Percentiles rank a stretch among this genome's conserved stretches.
phyloP scores from a whole-genome alignment of 306 rosid species.

The Vigna reflexopilosa region DNA sequence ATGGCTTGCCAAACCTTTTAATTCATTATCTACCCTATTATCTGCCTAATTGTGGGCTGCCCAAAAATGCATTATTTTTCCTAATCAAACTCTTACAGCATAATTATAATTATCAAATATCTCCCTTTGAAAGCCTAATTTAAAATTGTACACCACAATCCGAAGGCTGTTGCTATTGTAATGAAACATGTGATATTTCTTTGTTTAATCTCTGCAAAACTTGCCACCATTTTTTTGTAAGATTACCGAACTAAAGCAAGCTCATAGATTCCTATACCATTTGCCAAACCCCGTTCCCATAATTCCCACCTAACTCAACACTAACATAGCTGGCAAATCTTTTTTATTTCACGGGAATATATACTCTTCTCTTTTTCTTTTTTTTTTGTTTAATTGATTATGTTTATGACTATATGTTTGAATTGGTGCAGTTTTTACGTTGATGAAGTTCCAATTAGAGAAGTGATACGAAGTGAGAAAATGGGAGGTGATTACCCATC shows the following conservation, averaged over 20 bases:
- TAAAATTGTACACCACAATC: conserved; percentile 20
- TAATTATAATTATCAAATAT: not conserved
- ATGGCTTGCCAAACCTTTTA: conserved; percentile 41
- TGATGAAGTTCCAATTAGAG: conserved; percentile 92
- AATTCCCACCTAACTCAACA: conserved; percentile 48
- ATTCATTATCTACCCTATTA: conserved; percentile 28
- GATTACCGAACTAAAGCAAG: conserved; percentile 51
- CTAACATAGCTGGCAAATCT: conserved; percentile 44
- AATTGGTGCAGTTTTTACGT: conserved; percentile 81
- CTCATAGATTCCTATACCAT: conserved; percentile 49
- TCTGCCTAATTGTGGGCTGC: conserved; percentile 42
- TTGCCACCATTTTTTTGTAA: conserved; percentile 36
- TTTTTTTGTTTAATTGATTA: not conserved
- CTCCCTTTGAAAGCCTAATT: not conserved
- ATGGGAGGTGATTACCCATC: conserved; percentile 91
- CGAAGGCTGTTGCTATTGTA: conserved; percentile 6
- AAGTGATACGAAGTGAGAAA: conserved; percentile 65
- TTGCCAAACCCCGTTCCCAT: conserved; percentile 51
- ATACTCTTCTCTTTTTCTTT: not conserved
- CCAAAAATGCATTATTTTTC: conserved; percentile 32
- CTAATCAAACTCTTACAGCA: conserved; percentile 8
- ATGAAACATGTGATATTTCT: conserved; percentile 47
- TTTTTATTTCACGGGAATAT: conserved; percentile 47
- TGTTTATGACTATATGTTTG: not conserved
- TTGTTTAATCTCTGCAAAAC: conserved; percentile 25